Base-by-base conservation (phyloP, 2,329 filamentous ascomycete genomes). In the Aspergillus clavatus region DNA sequence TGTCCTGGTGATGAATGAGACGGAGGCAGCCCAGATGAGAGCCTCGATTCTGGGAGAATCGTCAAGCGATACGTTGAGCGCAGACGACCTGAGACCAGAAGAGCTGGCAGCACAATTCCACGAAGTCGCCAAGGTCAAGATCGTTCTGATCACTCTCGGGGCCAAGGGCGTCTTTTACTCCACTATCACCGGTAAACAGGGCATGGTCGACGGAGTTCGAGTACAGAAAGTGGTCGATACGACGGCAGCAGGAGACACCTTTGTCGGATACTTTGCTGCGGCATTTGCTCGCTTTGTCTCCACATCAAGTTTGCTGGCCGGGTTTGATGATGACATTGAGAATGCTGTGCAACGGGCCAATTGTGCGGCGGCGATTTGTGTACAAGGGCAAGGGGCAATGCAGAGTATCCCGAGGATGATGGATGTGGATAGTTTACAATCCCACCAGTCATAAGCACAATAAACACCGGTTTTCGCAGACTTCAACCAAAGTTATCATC, bases 401-500 rank as follows among this genome's bases (percentile, higher is more conserved):
- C 29, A 18, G 29, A 33, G 29, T 10, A 33, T 33, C 18, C 29
- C 29, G 10, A 33, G 7, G 14, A 16, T 16, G 2, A 8, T 2
- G 1, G 29, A 33, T 8, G 29, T 33, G n/a, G 29, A 33, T 18
- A 4, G 14, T 4, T 16, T 16, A 5, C 8, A n/a, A 18, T 7
- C 5, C n/a, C 3, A 1, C 18, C 14, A 10, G 7, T 33, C 5
- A 10, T 5, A 31, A 33, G 7, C n/a, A 31, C 14, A 31, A 33
- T 7, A 31, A 4, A 8, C 3, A n/a, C n/a, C 5, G 6, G 16
- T 31, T n/a, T 31, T 3, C 2, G 3, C 5, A 8, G n/a, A 8
- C 8, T 8, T 41, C 19, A 42, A 12, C n/a, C 39, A 12, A 42
- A 16, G 28, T 55, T 51, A 27, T 55, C 54, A 26, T 58, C 55